These are phyloP conservation scores for Fusarium brevicatenulatum DNA, from an alignment of 2,329 filamentous ascomycete species.

Conservation along the genomic window DNA sequence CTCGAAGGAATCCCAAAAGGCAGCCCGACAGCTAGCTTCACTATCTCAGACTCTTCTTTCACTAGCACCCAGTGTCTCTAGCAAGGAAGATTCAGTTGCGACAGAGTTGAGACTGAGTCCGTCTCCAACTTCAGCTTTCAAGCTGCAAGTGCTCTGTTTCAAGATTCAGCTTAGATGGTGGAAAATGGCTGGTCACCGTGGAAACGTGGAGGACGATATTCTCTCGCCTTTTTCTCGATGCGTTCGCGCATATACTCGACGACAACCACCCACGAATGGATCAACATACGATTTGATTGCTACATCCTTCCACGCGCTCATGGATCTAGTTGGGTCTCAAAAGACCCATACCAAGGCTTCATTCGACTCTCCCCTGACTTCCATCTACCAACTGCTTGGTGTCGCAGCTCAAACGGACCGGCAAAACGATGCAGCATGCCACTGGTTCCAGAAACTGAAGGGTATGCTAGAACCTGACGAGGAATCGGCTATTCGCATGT, in stretches of 20 bases:
- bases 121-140: slow-evolving; percentile 66
- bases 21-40: slow-evolving; percentile 72
- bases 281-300: slow-evolving; percentile 52
- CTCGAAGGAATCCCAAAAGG: slow-evolving; percentile 63
- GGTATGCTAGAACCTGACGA: slow-evolving; percentile 49
- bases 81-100: slow-evolving; percentile 68
- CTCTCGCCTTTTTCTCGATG: slow-evolving; percentile 73
- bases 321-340: slow-evolving; percentile 48
- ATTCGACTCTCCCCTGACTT: slow-evolving; percentile 56
- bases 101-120: slow-evolving; percentile 64
- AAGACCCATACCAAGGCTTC: slow-evolving; percentile 49
- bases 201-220: slow-evolving; percentile 71
- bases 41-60: slow-evolving; percentile 73
- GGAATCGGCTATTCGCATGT: slow-evolving; percentile 61
- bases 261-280: slow-evolving; percentile 53
- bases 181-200: slow-evolving; percentile 68
- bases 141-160: slow-evolving; percentile 72
- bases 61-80: slow-evolving; percentile 73
- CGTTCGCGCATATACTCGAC: slow-evolving; percentile 67
- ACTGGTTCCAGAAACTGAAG: slow-evolving; percentile 64
- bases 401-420: slow-evolving; percentile 58
- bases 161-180: slow-evolving; percentile 72
- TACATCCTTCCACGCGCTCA: slow-evolving; percentile 47
- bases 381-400: slow-evolving; percentile 64
- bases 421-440: slow-evolving; percentile 60